These are phyloP conservation scores for Torulaspora franciscae DNA, from an alignment of 805 yeast genomes.

Conservation along the genomic window DNA sequence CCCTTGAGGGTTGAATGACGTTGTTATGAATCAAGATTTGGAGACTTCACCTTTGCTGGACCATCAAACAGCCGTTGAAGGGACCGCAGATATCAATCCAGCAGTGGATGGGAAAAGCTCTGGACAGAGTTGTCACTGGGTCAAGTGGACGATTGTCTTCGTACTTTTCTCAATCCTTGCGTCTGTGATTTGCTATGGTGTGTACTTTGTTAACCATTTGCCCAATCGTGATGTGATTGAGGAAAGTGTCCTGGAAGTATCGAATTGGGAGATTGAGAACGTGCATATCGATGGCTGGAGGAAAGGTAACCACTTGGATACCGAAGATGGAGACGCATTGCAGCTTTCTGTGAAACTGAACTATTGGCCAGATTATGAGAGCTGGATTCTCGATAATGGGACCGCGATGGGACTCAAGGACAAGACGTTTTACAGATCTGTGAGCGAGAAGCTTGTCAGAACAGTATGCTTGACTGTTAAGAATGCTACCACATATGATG, in stretches of 20 bases:
- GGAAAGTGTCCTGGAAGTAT: constrained; percentile 15
- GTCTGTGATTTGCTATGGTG: not conserved
- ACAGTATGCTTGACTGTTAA: constrained; percentile 25
- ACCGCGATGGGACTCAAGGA: constrained; percentile 10
- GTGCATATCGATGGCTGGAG: constrained; percentile 32
- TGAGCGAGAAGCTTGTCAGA: constrained; percentile 20
- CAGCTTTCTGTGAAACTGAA: constrained; percentile 18
- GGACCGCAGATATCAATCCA: not conserved
- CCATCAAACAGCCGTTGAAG: not conserved
- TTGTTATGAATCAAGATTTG: constrained; percentile 7
- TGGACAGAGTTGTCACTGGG: not conserved
- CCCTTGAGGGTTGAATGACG: not conserved
- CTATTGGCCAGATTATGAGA: constrained; percentile 21
- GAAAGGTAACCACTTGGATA: constrained; percentile 14
- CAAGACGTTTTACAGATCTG: constrained; percentile 11
- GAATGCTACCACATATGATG: constrained; percentile 28
- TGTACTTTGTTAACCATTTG: not conserved
- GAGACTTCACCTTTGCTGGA: constrained; percentile 24
- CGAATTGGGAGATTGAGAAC: constrained; percentile 21
- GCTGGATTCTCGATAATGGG: constrained; percentile 10
- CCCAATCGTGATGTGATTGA: constrained; percentile 21
- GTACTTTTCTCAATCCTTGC: not conserved
- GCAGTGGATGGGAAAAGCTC: not conserved
- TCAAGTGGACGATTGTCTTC: constrained; percentile 2
- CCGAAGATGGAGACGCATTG: constrained; percentile 22